Conservation (phyloP, 257 asterid species). For the Solanum chaucha region DNA sequence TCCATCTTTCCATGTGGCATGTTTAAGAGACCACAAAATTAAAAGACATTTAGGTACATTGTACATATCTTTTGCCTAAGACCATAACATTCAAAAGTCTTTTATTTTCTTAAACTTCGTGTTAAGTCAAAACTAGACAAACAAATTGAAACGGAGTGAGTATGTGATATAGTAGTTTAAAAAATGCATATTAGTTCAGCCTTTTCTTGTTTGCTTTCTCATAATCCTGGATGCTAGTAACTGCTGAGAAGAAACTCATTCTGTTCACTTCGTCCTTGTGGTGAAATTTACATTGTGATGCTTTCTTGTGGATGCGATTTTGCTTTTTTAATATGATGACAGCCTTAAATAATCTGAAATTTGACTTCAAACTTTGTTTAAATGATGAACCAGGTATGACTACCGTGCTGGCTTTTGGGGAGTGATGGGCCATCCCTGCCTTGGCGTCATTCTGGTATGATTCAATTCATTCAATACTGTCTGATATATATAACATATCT, state of each 20-base stretch:
- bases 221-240: not conserved
- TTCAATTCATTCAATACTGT: constrained; percentile 18
- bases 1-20: not conserved
- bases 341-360: not conserved
- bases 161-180: not conserved
- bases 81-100: not conserved
- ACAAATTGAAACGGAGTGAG: not conserved
- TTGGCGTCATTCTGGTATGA: constrained; percentile 79
- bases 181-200: not conserved
- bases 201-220: not conserved
- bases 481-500: not conserved
- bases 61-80: not conserved
- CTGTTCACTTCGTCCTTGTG: not conserved
- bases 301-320: not conserved
- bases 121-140: not conserved
- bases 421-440: constrained; percentile 85
- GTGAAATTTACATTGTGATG: not conserved
- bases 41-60: not conserved
- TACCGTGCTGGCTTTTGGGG: constrained; percentile 95
- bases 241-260: not conserved
- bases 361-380: not conserved
- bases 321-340: not conserved
- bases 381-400: constrained; percentile 60
- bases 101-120: not conserved
- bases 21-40: not conserved